Percentiles rank a stretch among this genome's conserved stretches.
These are phyloP conservation scores for Phytophthora fragariae DNA, from an alignment of 352 stramenopile genomes.

Conservation along the genomic window DNA sequence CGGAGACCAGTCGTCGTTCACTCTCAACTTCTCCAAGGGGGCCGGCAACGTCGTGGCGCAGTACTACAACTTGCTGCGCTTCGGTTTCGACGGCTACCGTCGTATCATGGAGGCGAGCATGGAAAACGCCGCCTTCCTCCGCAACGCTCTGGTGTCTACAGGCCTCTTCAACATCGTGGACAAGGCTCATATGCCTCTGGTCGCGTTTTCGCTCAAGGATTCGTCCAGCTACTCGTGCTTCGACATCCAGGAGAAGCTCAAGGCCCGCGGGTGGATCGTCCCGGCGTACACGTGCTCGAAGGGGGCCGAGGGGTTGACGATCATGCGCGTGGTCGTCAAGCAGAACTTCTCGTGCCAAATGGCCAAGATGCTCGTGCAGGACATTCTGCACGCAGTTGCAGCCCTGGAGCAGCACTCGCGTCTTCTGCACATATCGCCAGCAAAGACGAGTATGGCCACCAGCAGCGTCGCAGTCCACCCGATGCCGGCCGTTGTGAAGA, in stretches of 20 bases:
- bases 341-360: constrained; percentile 87
- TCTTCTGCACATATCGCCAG: constrained; percentile 55
- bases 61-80: constrained; percentile 33
- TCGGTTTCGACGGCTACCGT: constrained; percentile 55
- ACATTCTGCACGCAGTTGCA: constrained; percentile 80
- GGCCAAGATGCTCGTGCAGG: constrained; percentile 81
- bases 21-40: constrained; percentile 92
- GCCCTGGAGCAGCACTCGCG: constrained; percentile 69
- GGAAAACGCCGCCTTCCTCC: constrained; percentile 80
- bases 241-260: constrained; percentile 88
- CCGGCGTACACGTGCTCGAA: constrained; percentile 84
- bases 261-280: constrained; percentile 81
- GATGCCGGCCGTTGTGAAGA: constrained; percentile 34
- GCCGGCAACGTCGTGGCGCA: constrained; percentile 54
- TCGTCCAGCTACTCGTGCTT: constrained; percentile 78
- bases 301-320: constrained; percentile 74
- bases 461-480: constrained; percentile 52
- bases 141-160: constrained; percentile 63
- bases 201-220: constrained; percentile 81
- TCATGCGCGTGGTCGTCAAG: constrained; percentile 89
- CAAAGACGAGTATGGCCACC: constrained; percentile 55
- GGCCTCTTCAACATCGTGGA: constrained; percentile 85
- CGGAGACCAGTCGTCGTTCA: constrained; percentile 89
- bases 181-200: constrained; percentile 87
- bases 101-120: constrained; percentile 89